These are phyloP conservation scores for Alternaria sp. DNA, from an alignment of 2,329 filamentous ascomycete genomes.

Conservation along the genomic window DNA sequence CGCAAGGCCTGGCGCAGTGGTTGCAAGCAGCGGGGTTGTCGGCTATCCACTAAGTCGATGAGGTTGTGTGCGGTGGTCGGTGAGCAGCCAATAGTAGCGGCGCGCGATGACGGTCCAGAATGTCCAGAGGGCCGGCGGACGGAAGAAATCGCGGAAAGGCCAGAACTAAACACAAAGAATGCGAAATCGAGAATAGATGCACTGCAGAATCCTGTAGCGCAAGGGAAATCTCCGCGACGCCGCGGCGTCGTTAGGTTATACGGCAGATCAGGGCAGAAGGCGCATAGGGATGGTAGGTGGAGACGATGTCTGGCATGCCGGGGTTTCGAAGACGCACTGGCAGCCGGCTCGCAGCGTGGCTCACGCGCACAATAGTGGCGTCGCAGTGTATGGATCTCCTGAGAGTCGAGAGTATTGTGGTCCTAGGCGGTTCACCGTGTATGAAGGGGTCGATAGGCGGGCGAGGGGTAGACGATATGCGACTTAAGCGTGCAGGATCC, in stretches of 20 bases:
- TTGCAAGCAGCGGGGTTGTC: conserved; percentile 46
- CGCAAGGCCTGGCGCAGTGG: conserved; percentile 27
- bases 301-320: conserved; percentile 45
- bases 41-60: conserved; percentile 37
- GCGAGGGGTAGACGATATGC: conserved; percentile 38
- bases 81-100: conserved; percentile 38
- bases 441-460: conserved; percentile 35
- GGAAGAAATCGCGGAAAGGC: conserved; percentile 22
- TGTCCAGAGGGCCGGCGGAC: conserved; percentile 25
- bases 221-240: conserved; percentile 47
- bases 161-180: conserved; percentile 23
- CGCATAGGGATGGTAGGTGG: conserved; percentile 47
- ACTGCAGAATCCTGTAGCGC: conserved; percentile 39
- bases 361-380: conserved; percentile 47
- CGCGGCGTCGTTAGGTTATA: conserved; percentile 46
- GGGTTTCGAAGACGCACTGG: conserved; percentile 32
- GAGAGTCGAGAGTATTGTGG: conserved; percentile 24
- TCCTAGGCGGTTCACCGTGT: conserved; percentile 24
- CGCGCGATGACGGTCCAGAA: conserved; percentile 32
- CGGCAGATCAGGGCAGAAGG: conserved; percentile 43
- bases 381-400: conserved; percentile 29
- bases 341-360: conserved; percentile 45
- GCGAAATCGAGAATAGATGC: conserved; percentile 32
- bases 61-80: conserved; percentile 31
- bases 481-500: conserved; percentile 34